Base-by-base conservation (phyloP, 768 basidiomycete genomes). In the Boletus huronensis region DNA sequence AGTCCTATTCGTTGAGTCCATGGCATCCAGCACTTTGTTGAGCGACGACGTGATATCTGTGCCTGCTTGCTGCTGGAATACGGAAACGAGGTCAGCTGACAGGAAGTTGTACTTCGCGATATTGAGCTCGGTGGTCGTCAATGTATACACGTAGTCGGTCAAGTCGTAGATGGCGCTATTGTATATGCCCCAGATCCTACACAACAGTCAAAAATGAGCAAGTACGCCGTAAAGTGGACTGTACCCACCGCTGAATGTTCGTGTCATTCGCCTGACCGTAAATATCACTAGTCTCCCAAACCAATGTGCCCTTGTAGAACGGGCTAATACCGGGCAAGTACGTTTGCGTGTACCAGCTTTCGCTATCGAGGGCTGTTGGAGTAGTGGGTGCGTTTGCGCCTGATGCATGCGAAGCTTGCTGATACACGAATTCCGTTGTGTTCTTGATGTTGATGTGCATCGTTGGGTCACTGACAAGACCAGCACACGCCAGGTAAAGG, bases 61-160 rank as follows among this genome's bases (percentile, higher is more conserved):
- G 5, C 87, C 87, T 9, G 83, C 72, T 48, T 77, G 74, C 54
- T 84, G 76, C 65, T 81, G 74, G 69, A 83, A 88, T 5, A 85
- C 64, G 32, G 71, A 60, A 7, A 80, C 76, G 45, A 89, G 65
- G 52, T 67, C 62, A 13, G 64, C 40, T 55, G 85, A 74, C 23
- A 89, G 59, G 74, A 85, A 89, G 19, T 64, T 42, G 72, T 81
- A 86, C 50, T 73, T 62, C 6, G 76, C 64, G 34, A 72, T 66
- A 21, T 74, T 73, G 46, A 71, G 73, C 41, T 71, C 73, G 52
- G 78, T 77, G 36, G 70, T 72, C n/a, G 66, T 58, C 60, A 79
- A 63, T 0, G 86, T 87, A 63, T 81, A 77, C 59, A 88, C 73
- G 65, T 89, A 89, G 68, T 88, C 82, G 11, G 82, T 80, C 31